Base-by-base conservation (phyloP, 1,284 basidiomycete genomes). In the Pseudozyma sp. region DNA sequence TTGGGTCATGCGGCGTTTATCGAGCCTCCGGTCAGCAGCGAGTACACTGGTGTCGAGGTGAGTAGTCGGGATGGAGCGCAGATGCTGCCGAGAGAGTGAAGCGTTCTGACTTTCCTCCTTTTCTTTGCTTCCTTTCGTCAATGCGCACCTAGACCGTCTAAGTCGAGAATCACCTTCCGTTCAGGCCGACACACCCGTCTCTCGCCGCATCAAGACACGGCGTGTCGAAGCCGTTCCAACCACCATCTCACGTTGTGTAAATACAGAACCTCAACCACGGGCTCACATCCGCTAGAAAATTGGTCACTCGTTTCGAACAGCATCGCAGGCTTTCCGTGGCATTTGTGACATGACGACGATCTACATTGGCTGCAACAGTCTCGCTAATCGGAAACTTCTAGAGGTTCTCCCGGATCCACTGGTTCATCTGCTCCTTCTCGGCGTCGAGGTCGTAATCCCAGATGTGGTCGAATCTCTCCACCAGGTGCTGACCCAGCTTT, bases 11-110 rank as follows among this genome's bases (percentile, higher is more conserved):
- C 93, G 2, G 89, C 88, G 60, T 80, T 94, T 67, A 89, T 94
- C 68, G 93, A 95, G 85, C 93, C 93, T 10, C 93, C 93, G 19
- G 89, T 95, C 63, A 92, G 93, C 85, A 92, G 91, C 86, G 93
- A 94, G 84, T 95, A 94, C 77, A 90, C 92, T 8, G 84, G 87
- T 47, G 91, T 94, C 31, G 88, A 91, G 85, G 43, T 44, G 43
- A 44, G 43, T 44, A 24, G 2, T 47, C 11, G 30, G 10, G 35
- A 14, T 37, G 14, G 35, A 37, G 35, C 35, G 14, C 35, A 2
- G 35, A 37, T 14, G 40, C 16, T 42, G 8, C 14, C 35, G 35
- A 10, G 35, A 9, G 14, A 37, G 9, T 10, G 14, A 37, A 37
- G 8, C 35, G 1, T 37, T 9, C 39, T 42, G 39, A 42, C 39